Evolutionary conservation across 2,329 filamentous ascomycete genomes (phyloP).

Genomic region (Aspergillus proliferans): DNA sequence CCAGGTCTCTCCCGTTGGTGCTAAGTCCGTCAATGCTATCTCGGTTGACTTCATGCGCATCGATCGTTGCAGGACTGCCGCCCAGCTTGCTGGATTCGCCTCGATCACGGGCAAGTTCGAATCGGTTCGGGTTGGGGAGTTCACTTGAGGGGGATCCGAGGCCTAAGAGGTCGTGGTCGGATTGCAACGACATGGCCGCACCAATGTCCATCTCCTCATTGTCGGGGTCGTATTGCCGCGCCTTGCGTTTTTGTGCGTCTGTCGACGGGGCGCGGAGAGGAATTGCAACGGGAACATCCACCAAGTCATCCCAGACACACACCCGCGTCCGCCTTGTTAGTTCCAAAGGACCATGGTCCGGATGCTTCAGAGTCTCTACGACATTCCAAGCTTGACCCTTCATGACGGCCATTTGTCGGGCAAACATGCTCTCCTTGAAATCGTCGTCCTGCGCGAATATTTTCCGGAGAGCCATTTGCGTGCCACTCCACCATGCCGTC

Average conservation of each 20-base stretch:
- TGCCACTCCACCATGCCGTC: slow-evolving; percentile 94
- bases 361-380: slow-evolving; percentile 88
- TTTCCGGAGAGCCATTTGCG: slow-evolving; percentile 74
- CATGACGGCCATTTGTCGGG: slow-evolving; percentile 97
- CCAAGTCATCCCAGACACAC: slow-evolving; percentile 95
- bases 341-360: slow-evolving; percentile 88
- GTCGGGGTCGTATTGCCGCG: slow-evolving; percentile 47
- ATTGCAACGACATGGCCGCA: slow-evolving; percentile 56
- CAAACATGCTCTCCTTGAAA: slow-evolving; percentile 98
- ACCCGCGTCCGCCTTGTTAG: slow-evolving; percentile 84
- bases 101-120: slow-evolving; percentile 55
- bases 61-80: slow-evolving; percentile 31
- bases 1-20: slow-evolving; percentile 27
- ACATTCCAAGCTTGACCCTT: slow-evolving; percentile 99
- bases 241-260: slow-evolving; percentile 68
- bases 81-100: slow-evolving; percentile 23
- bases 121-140: slow-evolving; percentile 68
- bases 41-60: slow-evolving; percentile 22
- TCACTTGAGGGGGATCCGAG: slow-evolving; percentile 52
- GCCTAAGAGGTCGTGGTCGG: slow-evolving; percentile 62
- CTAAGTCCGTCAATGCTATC: slow-evolving; percentile 24
- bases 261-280: slow-evolving; percentile 77
- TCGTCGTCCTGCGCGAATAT: slow-evolving; percentile 90
- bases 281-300: slow-evolving; percentile 90
- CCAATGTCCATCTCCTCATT: slow-evolving; percentile 94